Percentiles rank a stretch among this genome's conserved stretches.
Conservation (phyloP, 495 filamentous ascomycete genomes). For the Pseudoneurospora amorphoporcata region DNA sequence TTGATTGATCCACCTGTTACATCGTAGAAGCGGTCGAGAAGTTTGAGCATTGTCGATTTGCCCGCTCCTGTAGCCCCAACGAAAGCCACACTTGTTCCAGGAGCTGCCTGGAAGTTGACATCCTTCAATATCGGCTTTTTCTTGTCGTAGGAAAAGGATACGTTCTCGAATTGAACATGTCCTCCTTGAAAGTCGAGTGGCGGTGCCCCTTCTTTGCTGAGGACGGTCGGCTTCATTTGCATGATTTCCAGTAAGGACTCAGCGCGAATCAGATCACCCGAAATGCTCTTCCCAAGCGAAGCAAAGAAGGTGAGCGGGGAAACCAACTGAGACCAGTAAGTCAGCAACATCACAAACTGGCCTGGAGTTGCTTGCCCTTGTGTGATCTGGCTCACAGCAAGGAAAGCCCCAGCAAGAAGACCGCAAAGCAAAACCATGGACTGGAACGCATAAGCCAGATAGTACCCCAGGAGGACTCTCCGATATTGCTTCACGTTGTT, state of each 20-base stretch:
- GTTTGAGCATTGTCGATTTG: conserved; percentile 66
- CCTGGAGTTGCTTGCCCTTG: conserved; percentile 49
- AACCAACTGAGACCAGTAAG: conserved; percentile 59
- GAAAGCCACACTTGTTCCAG: conserved; percentile 59
- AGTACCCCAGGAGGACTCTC: conserved; percentile 30
- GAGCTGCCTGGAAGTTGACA: conserved; percentile 47
- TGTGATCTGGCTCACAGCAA: conserved; percentile 59
- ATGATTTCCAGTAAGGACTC: conserved; percentile 65
- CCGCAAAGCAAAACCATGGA: conserved; percentile 52
- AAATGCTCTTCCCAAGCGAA: conserved; percentile 46
- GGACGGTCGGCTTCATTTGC: conserved; percentile 52
- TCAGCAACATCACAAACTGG: conserved; percentile 57
- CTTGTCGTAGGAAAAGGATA: conserved; percentile 61
- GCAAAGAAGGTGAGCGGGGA: conserved; percentile 56
- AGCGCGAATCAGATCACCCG: conserved; percentile 54
- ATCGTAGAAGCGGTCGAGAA: conserved; percentile 65
- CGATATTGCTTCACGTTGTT: conserved; percentile 31
- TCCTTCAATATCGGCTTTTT: conserved; percentile 55
- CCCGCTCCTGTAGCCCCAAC: conserved; percentile 71
- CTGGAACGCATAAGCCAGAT: conserved; percentile 41
- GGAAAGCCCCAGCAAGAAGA: conserved; percentile 49
- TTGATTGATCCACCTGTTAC: conserved; percentile 49
- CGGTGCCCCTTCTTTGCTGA: conserved; percentile 44
- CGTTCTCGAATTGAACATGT: conserved; percentile 51
- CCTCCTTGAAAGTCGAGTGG: conserved; percentile 48